phyloP scores from a whole-genome alignment of 768 basidiomycete genomes.

The Glaciozyma martinii region DNA sequence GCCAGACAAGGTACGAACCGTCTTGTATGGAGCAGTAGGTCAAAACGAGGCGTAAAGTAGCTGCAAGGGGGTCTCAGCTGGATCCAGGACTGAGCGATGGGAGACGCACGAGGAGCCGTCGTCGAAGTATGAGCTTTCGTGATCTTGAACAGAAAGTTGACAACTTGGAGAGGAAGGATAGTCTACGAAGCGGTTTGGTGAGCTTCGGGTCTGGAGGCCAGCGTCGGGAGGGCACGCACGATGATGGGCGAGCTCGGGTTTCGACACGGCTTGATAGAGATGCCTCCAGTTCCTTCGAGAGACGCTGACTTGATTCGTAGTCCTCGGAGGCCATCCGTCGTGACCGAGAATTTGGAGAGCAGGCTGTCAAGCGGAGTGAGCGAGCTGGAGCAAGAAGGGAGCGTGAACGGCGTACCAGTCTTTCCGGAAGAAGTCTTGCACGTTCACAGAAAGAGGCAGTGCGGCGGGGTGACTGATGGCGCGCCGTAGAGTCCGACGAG shows the following conservation, averaged over 20 bases:
- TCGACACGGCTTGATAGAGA: conserved; percentile 41
- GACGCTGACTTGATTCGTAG: conserved; percentile 62
- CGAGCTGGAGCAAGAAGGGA: background rate
- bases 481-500: conserved; percentile 51
- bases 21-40: conserved; percentile 17
- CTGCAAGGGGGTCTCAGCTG: background rate
- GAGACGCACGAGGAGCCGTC: background rate
- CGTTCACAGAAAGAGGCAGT: conserved; percentile 81
- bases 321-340: conserved; percentile 65
- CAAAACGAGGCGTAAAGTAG: conserved; percentile 6
- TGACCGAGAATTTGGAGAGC: conserved; percentile 83
- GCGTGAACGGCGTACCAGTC: conserved; percentile 49
- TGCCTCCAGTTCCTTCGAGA: conserved; percentile 41
- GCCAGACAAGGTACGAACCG: background rate
- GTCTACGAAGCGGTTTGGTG: conserved; percentile 45
- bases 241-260: conserved; percentile 43
- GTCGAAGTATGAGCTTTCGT: background rate
- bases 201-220: background rate
- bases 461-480: conserved; percentile 56
- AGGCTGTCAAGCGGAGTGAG: conserved; percentile 47
- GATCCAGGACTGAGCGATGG: background rate
- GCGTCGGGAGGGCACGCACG: background rate
- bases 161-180: conserved; percentile 63
- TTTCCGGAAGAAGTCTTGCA: conserved; percentile 91
- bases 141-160: conserved; percentile 64